Percentiles rank a stretch among this genome's conserved stretches.
Evolutionary conservation across 768 basidiomycete genomes (phyloP).

Genomic region (Porpolomopsis calyptriformis): DNA sequence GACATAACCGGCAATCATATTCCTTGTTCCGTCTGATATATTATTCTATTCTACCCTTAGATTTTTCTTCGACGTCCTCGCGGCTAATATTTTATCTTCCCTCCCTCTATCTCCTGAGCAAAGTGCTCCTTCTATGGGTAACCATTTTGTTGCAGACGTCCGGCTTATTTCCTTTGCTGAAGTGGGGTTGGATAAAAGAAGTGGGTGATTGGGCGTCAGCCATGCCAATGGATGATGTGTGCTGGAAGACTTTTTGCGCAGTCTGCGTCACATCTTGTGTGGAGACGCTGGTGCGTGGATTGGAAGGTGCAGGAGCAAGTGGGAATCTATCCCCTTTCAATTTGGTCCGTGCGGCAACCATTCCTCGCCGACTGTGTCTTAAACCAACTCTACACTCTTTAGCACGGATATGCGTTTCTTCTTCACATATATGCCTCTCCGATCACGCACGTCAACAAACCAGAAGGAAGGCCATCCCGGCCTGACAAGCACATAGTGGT

Average conservation of each 20-base stretch:
- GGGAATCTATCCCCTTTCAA: slow-evolving; percentile 60
- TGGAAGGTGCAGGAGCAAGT: slow-evolving; percentile 45
- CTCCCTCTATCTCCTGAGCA: slow-evolving; percentile 49
- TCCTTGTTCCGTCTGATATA: slow-evolving; percentile 21
- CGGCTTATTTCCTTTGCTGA: slow-evolving; percentile 15
- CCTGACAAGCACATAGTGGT: slow-evolving; percentile 68
- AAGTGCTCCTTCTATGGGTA: slow-evolving; percentile 47
- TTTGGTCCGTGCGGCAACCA: slow-evolving; percentile 40
- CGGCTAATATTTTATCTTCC: slow-evolving; percentile 53
- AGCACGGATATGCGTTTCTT: slow-evolving; percentile 73
- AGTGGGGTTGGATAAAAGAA: slow-evolving; percentile 18
- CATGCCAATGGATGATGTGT: slow-evolving; percentile 50
- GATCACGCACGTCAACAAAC: slow-evolving; percentile 39
- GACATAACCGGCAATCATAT: background rate
- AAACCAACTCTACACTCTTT: too few relatives aligned
- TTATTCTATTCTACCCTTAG: slow-evolving; percentile 45
- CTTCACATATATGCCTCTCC: slow-evolving; percentile 66
- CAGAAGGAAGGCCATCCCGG: slow-evolving; percentile 39
- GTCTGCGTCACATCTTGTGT: slow-evolving; percentile 56
- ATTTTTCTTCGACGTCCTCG: slow-evolving; percentile 49
- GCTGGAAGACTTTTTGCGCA: slow-evolving; percentile 65
- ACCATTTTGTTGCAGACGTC: slow-evolving; percentile 50
- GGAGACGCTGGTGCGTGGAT: slow-evolving; percentile 54
- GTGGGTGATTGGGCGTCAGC: slow-evolving; percentile 36
- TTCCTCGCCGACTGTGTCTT: slow-evolving; percentile 3